A percentile compares a stretch with the other conserved stretches of the same genome.
phyloP scores from a whole-genome alignment of 306 rosid species.

The Castanopsis chinensis region DNA sequence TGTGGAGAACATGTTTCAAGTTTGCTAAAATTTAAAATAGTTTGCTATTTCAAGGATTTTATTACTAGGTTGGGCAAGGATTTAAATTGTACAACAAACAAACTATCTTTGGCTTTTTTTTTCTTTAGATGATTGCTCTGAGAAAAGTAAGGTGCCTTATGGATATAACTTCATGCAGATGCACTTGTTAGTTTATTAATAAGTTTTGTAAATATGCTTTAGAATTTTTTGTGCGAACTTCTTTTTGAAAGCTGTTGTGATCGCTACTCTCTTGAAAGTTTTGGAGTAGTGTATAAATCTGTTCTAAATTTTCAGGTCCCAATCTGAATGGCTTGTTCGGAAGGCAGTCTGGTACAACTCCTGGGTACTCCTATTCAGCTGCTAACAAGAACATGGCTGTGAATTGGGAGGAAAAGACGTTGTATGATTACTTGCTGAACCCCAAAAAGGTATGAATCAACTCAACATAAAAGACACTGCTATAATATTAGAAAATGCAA shows the following conservation, averaged over 20 bases:
- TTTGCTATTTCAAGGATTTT: too few relatives aligned
- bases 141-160: too few relatives aligned
- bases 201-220: background rate
- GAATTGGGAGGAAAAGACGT: conserved; percentile 80
- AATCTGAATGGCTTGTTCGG: conserved; percentile 86
- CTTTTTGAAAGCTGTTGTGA: background rate
- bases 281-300: background rate
- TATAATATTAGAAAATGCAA: background rate
- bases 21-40: too few relatives aligned
- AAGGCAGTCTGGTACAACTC: conserved; percentile 92
- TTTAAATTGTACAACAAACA: too few relatives aligned
- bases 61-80: too few relatives aligned
- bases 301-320: conserved; percentile 56
- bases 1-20: too few relatives aligned
- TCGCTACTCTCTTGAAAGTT: background rate
- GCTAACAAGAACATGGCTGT: conserved; percentile 97
- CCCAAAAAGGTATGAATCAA: conserved; percentile 71
- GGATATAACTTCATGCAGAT: too few relatives aligned
- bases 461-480: too few relatives aligned
- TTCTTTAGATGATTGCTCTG: too few relatives aligned
- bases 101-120: too few relatives aligned
- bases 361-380: conserved; percentile 83
- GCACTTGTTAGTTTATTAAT: background rate
- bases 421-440: conserved; percentile 85
- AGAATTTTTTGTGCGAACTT: background rate